These are phyloP conservation scores for Cyberlindnera sargentensis DNA, from an alignment of 805 yeast genomes.

Conservation along the genomic window DNA sequence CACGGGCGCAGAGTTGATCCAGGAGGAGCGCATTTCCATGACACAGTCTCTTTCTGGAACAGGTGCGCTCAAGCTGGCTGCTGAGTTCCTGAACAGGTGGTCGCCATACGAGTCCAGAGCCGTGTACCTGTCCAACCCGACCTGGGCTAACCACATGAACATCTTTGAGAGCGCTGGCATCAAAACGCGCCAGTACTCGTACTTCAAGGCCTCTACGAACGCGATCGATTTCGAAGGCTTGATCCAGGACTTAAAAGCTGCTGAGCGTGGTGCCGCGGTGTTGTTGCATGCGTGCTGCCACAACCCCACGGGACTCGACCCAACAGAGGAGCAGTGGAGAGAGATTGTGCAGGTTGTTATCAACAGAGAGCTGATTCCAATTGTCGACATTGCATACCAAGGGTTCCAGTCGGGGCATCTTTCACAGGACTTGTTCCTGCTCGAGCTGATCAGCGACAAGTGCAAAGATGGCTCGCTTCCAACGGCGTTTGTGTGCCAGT, in stretches of 20 bases:
- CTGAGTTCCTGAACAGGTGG: slow-evolving; percentile 65
- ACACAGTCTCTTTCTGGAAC: slow-evolving; percentile 93
- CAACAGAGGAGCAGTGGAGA: slow-evolving; percentile 75
- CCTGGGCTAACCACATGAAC: slow-evolving; percentile 92
- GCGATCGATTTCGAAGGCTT: slow-evolving; percentile 60
- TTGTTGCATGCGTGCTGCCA: slow-evolving; percentile 93
- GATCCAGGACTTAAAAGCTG: slow-evolving; percentile 46
- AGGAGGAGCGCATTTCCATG: slow-evolving; percentile 59
- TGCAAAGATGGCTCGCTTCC: slow-evolving; percentile 36
- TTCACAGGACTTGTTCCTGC: slow-evolving; percentile 58
- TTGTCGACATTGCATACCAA: slow-evolving; percentile 93
- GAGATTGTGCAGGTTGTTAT: slow-evolving; percentile 58
- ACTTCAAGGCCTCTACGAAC: slow-evolving; percentile 58
- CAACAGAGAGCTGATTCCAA: slow-evolving; percentile 58
- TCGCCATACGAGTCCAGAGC: slow-evolving; percentile 31
- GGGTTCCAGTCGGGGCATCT: slow-evolving; percentile 88
- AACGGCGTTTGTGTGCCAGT: slow-evolving; percentile 67
- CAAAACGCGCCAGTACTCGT: slow-evolving; percentile 53
- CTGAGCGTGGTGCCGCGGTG: slow-evolving; percentile 55
- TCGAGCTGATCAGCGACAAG: slow-evolving; percentile 37
- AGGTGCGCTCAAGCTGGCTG: slow-evolving; percentile 84
- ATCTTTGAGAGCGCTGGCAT: slow-evolving; percentile 74
- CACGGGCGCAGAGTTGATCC: slow-evolving; percentile 47
- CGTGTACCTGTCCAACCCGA: slow-evolving; percentile 75
- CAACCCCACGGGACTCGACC: slow-evolving; percentile 96